Evolutionary conservation across 2,329 filamentous ascomycete species (phyloP), one percentile per base, ranked within the genome.

Genomic region (Penicillium sp.): DNA sequence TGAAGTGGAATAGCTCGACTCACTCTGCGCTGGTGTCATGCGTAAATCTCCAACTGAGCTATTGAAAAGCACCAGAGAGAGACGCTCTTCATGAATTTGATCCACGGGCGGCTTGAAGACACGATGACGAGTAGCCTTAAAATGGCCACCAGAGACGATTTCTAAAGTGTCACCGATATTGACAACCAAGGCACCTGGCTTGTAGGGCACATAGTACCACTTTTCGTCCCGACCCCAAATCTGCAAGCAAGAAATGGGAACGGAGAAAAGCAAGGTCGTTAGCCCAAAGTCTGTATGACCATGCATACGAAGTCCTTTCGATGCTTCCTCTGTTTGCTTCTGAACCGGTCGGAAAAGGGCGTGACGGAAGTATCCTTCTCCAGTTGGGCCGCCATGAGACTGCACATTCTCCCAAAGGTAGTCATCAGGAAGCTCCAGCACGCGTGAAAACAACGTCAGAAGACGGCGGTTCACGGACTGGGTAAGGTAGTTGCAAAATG

Each of bases 251-350:
- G 78, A 77, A 16, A 82, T 74, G 2, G 79, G 76, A 19, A 81
- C 78, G 2, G 73, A 77, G 69, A 80, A 81, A 0, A 81, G 70
- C 13, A 80, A 63, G 0, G 79, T 82, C 0, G 79, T 73, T 7
- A 75, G 70, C 7, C 79, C 79, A 49, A 79, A 81, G 53, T 82
- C 79, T 0, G 78, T 80, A 67, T 82, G 80, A 2, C 77, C 78
- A 33, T 79, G 73, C 67, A 80, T 79, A 55, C 77, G 74, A 14
- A 70, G 63, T 4, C 62, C 68, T 29, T 68, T 70, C 29, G 45
- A 79, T 65, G 60, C 77, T 71, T 60, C 75, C 65, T 62, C 69
- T 65, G 59, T 75, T 64, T 70, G 58, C 68, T 71, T 65, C 64
- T 65, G 58, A 1, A 69, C 63, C 5, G 69, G 75, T n/a, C 76